These are phyloP conservation scores for Cladorrhinum sp. DNA, from an alignment of 2,329 filamentous ascomycete genomes.

Conservation along the genomic window DNA sequence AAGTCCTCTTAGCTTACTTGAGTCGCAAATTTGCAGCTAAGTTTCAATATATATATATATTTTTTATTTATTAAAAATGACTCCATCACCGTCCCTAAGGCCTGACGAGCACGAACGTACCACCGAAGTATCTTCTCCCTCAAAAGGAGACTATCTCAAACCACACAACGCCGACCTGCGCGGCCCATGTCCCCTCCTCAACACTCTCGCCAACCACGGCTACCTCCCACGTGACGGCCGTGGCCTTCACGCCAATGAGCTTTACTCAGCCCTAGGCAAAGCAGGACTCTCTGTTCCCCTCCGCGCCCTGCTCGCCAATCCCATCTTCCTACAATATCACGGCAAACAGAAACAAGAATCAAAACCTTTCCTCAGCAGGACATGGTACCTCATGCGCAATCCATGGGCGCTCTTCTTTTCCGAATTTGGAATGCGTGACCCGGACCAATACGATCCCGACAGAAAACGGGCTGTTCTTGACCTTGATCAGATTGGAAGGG, in stretches of 20 bases:
- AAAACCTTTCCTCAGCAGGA: neutral
- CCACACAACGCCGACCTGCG: constrained; percentile 3
- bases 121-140: neutral
- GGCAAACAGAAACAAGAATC: neutral
- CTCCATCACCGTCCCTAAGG: too few relatives aligned
- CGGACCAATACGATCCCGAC: neutral
- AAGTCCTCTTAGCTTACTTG: too few relatives aligned
- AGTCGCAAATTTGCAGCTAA: too few relatives aligned
- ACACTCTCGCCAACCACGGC: constrained; percentile 30
- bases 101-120: too few relatives aligned
- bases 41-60: too few relatives aligned
- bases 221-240: constrained; percentile 27
- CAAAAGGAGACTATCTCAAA: neutral
- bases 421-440: neutral
- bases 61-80: too few relatives aligned
- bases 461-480: neutral
- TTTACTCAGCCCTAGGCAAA: neutral
- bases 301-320: neutral
- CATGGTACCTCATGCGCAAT: neutral
- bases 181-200: constrained; percentile 28
- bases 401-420: neutral
- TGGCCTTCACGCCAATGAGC: neutral
- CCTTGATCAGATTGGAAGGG: neutral
- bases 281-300: neutral
- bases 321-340: neutral